phyloP scores from a whole-genome alignment of 768 basidiomycete species.

The Trametes gibbosa region DNA sequence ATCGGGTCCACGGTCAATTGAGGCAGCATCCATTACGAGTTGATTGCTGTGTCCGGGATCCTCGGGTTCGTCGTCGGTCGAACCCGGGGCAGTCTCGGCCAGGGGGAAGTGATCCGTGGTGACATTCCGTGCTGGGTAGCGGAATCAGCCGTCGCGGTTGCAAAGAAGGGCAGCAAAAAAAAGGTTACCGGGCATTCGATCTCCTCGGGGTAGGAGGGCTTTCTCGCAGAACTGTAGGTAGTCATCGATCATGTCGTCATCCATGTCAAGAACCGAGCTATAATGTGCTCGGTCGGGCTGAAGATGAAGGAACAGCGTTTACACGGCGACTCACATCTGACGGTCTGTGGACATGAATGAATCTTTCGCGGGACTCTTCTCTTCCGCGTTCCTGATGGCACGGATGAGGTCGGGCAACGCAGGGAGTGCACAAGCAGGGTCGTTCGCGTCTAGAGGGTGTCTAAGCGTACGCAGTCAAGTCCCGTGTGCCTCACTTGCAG shows the following conservation, averaged over 20 bases:
- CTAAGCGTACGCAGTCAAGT: constrained; percentile 27
- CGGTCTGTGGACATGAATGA: constrained; percentile 42
- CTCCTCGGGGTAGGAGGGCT: constrained; percentile 37
- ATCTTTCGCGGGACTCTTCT: constrained; percentile 25
- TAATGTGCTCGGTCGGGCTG: neutral
- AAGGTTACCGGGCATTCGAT: constrained; percentile 13
- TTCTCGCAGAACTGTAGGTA: constrained; percentile 66
- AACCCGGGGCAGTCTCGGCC: neutral
- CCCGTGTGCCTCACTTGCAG: neutral
- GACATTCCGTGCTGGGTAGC: constrained; percentile 15
- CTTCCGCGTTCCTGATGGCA: constrained; percentile 38
- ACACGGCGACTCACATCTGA: constrained; percentile 38
- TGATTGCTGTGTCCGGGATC: neutral
- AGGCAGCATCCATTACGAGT: neutral
- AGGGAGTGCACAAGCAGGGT: constrained; percentile 63
- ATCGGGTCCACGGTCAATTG: neutral
- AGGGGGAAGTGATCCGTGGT: constrained; percentile 23
- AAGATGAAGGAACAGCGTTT: neutral
- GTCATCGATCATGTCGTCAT: constrained; percentile 51
- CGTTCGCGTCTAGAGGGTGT: constrained; percentile 42
- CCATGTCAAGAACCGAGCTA: constrained; percentile 56
- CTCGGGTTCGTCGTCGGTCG: neutral
- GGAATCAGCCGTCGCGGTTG: too few relatives aligned
- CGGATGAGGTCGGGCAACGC: constrained; percentile 46
- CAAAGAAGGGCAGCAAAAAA: neutral